Percentiles rank a stretch among this genome's conserved stretches.
Evolutionary conservation across 1,284 basidiomycete genomes (phyloP).

Genomic region (Ustilago trichophora): DNA sequence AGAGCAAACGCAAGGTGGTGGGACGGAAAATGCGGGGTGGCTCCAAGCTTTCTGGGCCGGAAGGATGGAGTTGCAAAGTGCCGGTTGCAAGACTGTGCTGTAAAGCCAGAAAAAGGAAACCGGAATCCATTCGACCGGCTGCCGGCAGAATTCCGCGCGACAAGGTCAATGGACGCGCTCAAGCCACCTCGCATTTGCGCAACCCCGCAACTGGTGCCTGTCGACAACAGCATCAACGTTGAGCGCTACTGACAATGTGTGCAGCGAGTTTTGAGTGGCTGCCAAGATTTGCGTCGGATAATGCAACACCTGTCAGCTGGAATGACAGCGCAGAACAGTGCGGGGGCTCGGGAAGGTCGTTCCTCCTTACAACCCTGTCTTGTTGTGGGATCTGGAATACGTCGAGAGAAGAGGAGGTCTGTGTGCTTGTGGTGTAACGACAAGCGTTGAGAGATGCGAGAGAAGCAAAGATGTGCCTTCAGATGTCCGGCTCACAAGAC

Average conservation of each 20-base stretch:
- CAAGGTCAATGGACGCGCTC: constrained; percentile 6
- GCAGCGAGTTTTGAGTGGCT: too few species aligned
- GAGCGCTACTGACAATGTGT: too few species aligned
- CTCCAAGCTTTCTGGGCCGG: background rate
- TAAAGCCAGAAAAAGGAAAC: background rate
- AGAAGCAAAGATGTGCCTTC: too few species aligned
- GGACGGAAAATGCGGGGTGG: constrained; percentile 20
- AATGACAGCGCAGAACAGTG: too few species aligned
- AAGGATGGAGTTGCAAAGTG: background rate
- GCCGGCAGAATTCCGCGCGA: constrained; percentile 16
- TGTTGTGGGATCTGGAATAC: too few species aligned
- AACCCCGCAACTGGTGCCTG: background rate
- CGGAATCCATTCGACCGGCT: constrained; percentile 11
- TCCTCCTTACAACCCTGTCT: too few species aligned
- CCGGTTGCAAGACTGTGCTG: background rate
- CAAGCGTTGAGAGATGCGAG: background rate
- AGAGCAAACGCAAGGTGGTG: too few species aligned
- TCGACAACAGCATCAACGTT: constrained; percentile 1
- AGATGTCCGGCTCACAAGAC: too few species aligned
- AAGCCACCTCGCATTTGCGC: constrained; percentile 7
- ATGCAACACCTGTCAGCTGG: too few species aligned
- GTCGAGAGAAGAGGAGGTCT: too few species aligned
- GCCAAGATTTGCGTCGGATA: too few species aligned
- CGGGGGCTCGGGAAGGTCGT: too few species aligned
- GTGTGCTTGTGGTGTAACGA: constrained; percentile 1